Evolutionary conservation across 2,329 filamentous ascomycete species (phyloP).

Genomic region (Scytalidium sp.): DNA sequence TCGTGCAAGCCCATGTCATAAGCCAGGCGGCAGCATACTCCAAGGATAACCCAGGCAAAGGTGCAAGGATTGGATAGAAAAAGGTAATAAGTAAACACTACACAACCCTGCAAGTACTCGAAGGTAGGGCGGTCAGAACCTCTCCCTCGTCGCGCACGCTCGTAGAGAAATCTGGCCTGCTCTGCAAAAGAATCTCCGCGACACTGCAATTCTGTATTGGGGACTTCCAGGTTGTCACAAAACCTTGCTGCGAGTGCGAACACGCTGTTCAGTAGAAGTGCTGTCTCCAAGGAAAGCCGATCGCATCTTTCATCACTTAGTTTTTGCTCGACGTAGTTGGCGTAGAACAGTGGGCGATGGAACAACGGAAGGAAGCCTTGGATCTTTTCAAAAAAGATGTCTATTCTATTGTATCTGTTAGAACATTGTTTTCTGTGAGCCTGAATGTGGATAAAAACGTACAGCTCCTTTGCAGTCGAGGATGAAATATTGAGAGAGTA

Average conservation of each 20-base stretch:
- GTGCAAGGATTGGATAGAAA: not conserved
- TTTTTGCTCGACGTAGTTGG: not conserved
- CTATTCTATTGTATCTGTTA: no score
- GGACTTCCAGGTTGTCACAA: not conserved
- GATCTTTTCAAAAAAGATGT: not conserved
- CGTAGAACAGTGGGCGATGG: not conserved
- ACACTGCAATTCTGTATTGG: not conserved
- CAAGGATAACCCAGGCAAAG: not conserved
- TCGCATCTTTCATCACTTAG: not conserved
- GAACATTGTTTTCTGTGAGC: no score
- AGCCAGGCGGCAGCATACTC: not conserved
- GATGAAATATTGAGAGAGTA: no score
- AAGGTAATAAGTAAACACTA: conserved; percentile 5
- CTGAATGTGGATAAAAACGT: no score
- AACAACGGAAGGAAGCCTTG: not conserved
- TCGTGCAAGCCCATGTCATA: conserved; percentile 1
- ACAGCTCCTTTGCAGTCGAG: no score
- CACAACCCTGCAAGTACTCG: conserved; percentile 4
- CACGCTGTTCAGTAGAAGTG: not conserved
- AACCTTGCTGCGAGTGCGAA: not conserved
- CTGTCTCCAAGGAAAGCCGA: not conserved
- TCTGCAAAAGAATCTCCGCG: not conserved
- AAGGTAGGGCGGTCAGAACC: not conserved
- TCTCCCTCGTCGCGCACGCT: not conserved
- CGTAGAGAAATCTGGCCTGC: not conserved